Percentiles rank a stretch among this genome's conserved stretches.
Conservation (phyloP, 2,329 filamentous ascomycete species). For the Amylocarpus encephaloides region DNA sequence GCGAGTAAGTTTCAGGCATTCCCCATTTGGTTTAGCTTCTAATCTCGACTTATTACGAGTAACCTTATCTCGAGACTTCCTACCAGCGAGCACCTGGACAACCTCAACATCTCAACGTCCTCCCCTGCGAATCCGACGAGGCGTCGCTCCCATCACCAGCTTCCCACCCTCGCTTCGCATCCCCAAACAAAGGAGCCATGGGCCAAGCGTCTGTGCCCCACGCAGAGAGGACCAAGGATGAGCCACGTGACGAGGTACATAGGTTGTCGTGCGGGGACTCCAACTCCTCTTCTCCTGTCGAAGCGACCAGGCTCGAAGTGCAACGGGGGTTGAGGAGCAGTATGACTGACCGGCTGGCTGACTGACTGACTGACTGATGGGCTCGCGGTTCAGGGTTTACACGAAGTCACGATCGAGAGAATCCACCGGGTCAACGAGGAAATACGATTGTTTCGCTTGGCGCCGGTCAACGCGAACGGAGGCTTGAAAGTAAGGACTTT, state of each 20-base stretch:
- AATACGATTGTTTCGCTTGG: constrained; percentile 62
- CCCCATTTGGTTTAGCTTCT: too few relatives aligned
- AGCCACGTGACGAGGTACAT: constrained; percentile 60
- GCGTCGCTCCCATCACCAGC: background rate
- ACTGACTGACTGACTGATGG: too few relatives aligned
- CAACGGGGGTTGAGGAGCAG: too few relatives aligned
- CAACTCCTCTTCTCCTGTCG: background rate
- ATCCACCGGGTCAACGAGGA: constrained; percentile 60
- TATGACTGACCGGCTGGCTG: too few relatives aligned
- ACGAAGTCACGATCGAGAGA: constrained; percentile 53
- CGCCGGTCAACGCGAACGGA: constrained; percentile 42
- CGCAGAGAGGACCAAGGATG: constrained; percentile 64
- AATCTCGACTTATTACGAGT: too few relatives aligned
- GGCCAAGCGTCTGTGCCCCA: constrained; percentile 39
- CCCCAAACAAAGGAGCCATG: background rate
- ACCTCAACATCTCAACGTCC: background rate
- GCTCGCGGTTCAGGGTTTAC: constrained; percentile 40
- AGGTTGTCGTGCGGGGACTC: background rate
- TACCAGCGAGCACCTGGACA: too few relatives aligned
- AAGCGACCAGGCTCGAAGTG: background rate
- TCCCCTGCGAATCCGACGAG: too few relatives aligned
- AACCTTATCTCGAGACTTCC: too few relatives aligned
- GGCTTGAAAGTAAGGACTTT: constrained; percentile 37
- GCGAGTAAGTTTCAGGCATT: too few relatives aligned
- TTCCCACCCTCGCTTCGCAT: background rate